Base-by-base conservation (phyloP, 2,329 filamentous ascomycete genomes). In the Didymella sp. region DNA sequence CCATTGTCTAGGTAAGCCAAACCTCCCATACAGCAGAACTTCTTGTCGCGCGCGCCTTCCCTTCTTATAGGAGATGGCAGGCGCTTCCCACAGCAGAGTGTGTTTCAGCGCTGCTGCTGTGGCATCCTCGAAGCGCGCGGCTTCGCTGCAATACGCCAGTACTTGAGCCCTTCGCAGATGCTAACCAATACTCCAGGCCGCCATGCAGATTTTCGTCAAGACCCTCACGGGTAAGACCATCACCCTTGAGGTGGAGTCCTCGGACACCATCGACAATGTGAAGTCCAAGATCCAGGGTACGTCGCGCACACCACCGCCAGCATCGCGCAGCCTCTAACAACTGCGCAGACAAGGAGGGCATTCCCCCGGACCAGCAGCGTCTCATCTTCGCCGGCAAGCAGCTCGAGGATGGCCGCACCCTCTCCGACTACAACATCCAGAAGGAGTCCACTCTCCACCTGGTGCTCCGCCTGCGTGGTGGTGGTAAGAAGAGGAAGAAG, bases 341-440 rank as follows among this genome's bases (percentile, higher is more conserved):
- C 35, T 2, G 5, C 87, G 74, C 89, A 92, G 95, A 98, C 89
- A 99, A 98, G 91, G 95, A 99, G 86, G 94, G 95, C 73, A 99
- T 99, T 72, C 95, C 95, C 78, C 94, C 95, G 45, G 95, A 98
- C 85, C 95, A 98, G 83, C 95, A 99, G 86, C 94, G 95, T 80
- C 84, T 99, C 81, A 99, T 99, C 88, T 99, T 98, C 83, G 95
- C 95, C 77, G 95, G 95, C 81, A 99, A 99, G 90, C 95, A 99
- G 87, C 93, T 99, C 79, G 95, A 98, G 85, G 95, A 99, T 78
- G 95, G 95, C 81, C 94, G 95, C 78, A 98, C 95, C 75, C 92
- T 99, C 71, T 95, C 90, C 79, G 95, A 99, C 86, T 99, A 99
- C 91, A 99, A 98, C 89, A 98, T 99, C 87, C 95, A 99, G 89